Evolutionary conservation across 176 grass and related monocot genomes (phyloP), one percentile per base, ranked within the genome.

Genomic region (Ampelocalamus luodianensis): DNA sequence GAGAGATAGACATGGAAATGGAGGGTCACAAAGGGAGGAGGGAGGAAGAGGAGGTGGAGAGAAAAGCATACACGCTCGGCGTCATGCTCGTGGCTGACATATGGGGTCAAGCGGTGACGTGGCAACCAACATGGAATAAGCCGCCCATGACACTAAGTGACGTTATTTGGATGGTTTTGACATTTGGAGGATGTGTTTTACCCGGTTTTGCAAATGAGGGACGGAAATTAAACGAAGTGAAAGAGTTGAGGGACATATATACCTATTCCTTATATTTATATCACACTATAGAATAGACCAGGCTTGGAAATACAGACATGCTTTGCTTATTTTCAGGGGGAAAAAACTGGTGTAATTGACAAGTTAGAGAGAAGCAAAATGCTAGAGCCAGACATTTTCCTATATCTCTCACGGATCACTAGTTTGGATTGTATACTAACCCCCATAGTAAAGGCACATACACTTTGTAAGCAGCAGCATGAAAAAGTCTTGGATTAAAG

Each of bases 1-100:
- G 26, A 7, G 62, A 72, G 44, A 29, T 2, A 34, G 48, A 50
- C 14, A 50, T 50, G 6, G 32, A 39, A 44, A n/a, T 40, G 39
- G 39, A 34, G 1, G 32, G 73, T 6, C 49, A 66, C 75, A 40
- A 15, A 6, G 58, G 4, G 59, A 61, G n/a, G 38, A 32, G 38
- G 59, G 42, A 72, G 44, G n/a, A 43, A 0, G 44, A 11, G 8
- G 62, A 53, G 62, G 62, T 29, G 18, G 81, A 18, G 55, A 38
- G 49, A 34, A 34, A 89, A 24, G 60, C 82, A 77, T 85, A 42
- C 76, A 80, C 82, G 40, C 82, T 76, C 45, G 87, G 6, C 6
- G 39, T 42, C 39, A 42, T 6, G 0, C 39, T 42, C 39, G 39
- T 42, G 39, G 39, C 6, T 42, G 6, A 42, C 39, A 42, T 42